Percentiles rank a stretch among this genome's conserved stretches.
Evolutionary conservation across 441 rosid genomes (phyloP).

Genomic region (Metrosideros polymorpha): DNA sequence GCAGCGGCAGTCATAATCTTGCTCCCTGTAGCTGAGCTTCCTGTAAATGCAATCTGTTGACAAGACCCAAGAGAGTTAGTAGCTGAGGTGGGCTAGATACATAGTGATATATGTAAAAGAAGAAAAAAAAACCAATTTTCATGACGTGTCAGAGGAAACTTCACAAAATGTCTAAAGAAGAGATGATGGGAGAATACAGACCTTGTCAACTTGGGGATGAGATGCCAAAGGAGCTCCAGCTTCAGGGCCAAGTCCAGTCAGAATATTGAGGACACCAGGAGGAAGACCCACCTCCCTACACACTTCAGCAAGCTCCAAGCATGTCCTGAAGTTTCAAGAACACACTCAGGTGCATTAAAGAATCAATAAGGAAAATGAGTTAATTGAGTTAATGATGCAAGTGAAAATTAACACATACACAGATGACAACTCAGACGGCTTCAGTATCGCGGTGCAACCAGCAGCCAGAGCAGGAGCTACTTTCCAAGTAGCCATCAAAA

Average conservation of each 20-base stretch:
- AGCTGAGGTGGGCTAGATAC: not conserved
- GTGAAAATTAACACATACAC: conserved; percentile 34
- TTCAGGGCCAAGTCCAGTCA: conserved; percentile 93
- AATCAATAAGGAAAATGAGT: not conserved
- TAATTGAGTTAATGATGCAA: not conserved
- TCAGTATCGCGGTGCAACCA: conserved; percentile 91
- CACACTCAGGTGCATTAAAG: not conserved
- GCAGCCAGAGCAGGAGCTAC: conserved; percentile 99
- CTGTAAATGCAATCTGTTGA: conserved; percentile 85
- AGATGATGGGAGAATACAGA: conserved; percentile 12
- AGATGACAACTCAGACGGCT: conserved; percentile 89
- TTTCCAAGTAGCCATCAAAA: conserved; percentile 96
- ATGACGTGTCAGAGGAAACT: not conserved
- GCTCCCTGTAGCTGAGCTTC: conserved; percentile 90
- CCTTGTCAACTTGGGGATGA: conserved; percentile 95
- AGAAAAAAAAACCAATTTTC: not conserved
- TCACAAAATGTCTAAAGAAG: conserved; percentile 1
- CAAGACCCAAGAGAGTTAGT: conserved; percentile 6
- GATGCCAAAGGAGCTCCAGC: conserved; percentile 96
- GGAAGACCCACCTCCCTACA: conserved; percentile 94
- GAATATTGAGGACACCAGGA: conserved; percentile 84
- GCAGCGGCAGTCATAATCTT: conserved; percentile 83
- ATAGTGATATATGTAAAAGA: not conserved
- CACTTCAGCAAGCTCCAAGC: conserved; percentile 95
- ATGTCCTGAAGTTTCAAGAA: conserved; percentile 47